Conservation (phyloP, 2,329 filamentous ascomycete genomes). For the Endocalyx cinctus region DNA sequence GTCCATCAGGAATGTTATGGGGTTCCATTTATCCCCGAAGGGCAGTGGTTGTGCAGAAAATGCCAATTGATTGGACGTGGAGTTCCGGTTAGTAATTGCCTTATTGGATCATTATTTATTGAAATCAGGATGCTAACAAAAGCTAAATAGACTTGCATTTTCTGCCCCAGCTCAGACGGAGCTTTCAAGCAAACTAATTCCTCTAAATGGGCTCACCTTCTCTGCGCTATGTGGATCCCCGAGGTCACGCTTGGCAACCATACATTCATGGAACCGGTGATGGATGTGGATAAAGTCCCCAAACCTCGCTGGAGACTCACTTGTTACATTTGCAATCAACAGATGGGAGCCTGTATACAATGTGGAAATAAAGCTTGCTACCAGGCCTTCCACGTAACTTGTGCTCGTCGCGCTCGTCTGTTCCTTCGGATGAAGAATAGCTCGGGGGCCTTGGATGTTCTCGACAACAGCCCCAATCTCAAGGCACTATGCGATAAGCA, state of each 20-base stretch:
- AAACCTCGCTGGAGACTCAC: conserved; percentile 88
- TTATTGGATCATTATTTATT: too few relatives aligned
- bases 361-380: conserved; percentile 98
- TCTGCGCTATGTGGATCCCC: conserved; percentile 98
- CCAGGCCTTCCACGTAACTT: conserved; percentile 95
- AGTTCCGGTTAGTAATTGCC: conserved; percentile 60
- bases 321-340: conserved; percentile 96
- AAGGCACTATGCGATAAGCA: conserved; percentile 97
- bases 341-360: conserved; percentile 97
- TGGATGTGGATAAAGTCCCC: conserved; percentile 96
- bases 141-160: conserved; percentile 73
- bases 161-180: conserved; percentile 95
- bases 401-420: conserved; percentile 78
- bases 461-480: conserved; percentile 74
- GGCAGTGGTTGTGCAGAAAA: conserved; percentile 96
- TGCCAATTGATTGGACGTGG: conserved; percentile 93
- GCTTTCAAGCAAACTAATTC: conserved; percentile 98
- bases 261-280: conserved; percentile 97
- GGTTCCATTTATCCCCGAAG: conserved; percentile 96
- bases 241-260: conserved; percentile 94
- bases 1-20: conserved; percentile 99
- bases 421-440: conserved; percentile 97
- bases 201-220: conserved; percentile 92
- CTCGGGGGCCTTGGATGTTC: conserved; percentile 70
- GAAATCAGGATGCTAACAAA: conserved; percentile 12